Evolutionary conservation across 192 early-diverging fungal species (phyloP).

Genomic region (Allomyces macrogynus): DNA sequence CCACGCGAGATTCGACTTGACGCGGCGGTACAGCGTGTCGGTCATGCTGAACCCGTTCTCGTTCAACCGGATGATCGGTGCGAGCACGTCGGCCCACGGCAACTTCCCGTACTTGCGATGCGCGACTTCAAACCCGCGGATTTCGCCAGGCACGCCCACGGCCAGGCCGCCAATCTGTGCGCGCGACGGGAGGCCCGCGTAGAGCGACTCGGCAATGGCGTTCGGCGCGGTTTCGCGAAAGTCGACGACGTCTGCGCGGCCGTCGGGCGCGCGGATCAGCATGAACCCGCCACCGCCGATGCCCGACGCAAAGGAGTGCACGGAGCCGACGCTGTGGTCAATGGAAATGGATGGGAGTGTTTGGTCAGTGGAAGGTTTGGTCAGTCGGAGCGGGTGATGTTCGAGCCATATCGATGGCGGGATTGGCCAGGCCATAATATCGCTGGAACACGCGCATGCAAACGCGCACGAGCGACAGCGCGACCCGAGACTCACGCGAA

Average conservation of each 20-base stretch:
- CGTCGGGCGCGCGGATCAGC: constrained; percentile 44
- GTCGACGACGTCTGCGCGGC: constrained; percentile 35
- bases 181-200: constrained; percentile 37
- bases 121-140: constrained; percentile 63
- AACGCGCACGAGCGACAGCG: too few species aligned
- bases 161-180: constrained; percentile 53
- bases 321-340: constrained; percentile 36
- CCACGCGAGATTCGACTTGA: constrained; percentile 10
- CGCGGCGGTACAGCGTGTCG: constrained; percentile 17
- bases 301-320: constrained; percentile 70
- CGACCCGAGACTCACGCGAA: too few species aligned
- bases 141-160: constrained; percentile 70
- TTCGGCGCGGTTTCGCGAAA: constrained; percentile 72
- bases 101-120: constrained; percentile 64
- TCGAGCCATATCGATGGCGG: too few species aligned
- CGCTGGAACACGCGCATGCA: too few species aligned
- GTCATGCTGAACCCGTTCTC: constrained; percentile 50
- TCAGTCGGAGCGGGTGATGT: too few species aligned
- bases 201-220: constrained; percentile 61
- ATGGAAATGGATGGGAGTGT: neutral
- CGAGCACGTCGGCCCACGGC: constrained; percentile 59
- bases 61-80: constrained; percentile 50
- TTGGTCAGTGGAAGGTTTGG: too few species aligned
- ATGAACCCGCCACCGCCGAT: constrained; percentile 94
- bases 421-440: too few species aligned